Percentiles rank a stretch among this genome's conserved stretches.
Evolutionary conservation across 2,329 filamentous ascomycete species (phyloP).

Genomic region (Trichoderma atroviride): DNA sequence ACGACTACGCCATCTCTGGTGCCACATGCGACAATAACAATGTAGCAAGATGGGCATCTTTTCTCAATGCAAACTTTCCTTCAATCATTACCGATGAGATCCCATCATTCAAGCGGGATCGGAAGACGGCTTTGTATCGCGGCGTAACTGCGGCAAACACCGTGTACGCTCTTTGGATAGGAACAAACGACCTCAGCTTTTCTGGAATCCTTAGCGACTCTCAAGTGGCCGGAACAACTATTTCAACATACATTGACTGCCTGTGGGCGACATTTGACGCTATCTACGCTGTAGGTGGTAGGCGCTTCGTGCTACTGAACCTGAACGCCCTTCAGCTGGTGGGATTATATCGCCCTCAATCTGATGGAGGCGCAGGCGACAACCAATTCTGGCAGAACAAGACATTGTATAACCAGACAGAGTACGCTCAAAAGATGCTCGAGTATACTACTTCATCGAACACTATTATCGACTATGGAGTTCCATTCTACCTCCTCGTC

Average conservation of each 20-base stretch:
- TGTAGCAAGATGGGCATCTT: slow-evolving; percentile 53
- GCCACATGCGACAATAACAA: slow-evolving; percentile 73
- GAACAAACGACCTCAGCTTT: slow-evolving; percentile 75
- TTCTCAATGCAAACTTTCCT: slow-evolving; percentile 60
- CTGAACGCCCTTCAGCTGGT: slow-evolving; percentile 65
- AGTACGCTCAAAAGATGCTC: slow-evolving; percentile 48
- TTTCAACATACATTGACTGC: slow-evolving; percentile 69
- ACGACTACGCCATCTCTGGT: slow-evolving; percentile 73
- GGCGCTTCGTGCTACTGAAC: slow-evolving; percentile 74
- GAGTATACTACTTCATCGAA: slow-evolving; percentile 55
- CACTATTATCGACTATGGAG: slow-evolving; percentile 52
- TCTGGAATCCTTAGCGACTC: slow-evolving; percentile 67
- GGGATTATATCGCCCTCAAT: slow-evolving; percentile 59
- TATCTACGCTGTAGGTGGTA: slow-evolving; percentile 66
- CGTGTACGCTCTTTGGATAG: slow-evolving; percentile 78
- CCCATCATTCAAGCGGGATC: slow-evolving; percentile 58
- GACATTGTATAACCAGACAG: slow-evolving; percentile 50
- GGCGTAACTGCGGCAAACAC: slow-evolving; percentile 58
- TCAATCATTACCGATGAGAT: slow-evolving; percentile 64
- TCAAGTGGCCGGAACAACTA: slow-evolving; percentile 60
- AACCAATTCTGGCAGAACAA: slow-evolving; percentile 51
- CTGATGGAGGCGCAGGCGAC: slow-evolving; percentile 26
- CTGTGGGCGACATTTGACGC: slow-evolving; percentile 64
- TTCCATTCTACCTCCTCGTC: slow-evolving; percentile 48
- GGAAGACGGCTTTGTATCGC: slow-evolving; percentile 44